Evolutionary conservation across 345 rosid genomes (phyloP), one percentile per base, ranked within the genome.

Genomic region (Luvunga scandens): DNA sequence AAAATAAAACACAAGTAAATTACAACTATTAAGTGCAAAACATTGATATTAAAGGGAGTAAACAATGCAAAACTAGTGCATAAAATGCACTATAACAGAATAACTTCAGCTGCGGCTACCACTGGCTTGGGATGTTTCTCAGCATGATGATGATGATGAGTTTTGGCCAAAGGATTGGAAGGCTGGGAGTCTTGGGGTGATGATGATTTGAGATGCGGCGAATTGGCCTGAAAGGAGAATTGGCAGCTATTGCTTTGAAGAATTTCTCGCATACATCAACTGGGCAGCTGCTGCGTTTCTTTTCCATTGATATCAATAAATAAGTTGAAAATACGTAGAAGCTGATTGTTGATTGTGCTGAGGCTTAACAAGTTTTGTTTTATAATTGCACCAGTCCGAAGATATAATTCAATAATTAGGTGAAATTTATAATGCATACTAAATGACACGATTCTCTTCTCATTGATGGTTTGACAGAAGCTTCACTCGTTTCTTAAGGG

Each of bases 241-340:
- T 71, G 60, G 62, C 69, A 45, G 74, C 65, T 67, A 81, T 62
- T 66, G 84, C 78, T 75, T 66, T 81, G 73, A 69, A 83, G 72
- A 88, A 69, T 63, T 83, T 86, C 71, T 73, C 73, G 64, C 84
- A 86, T 7, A 75, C 75, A 50, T 22, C 66, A 27, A 39, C 25
- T 4, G 88, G 80, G 79, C 79, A 69, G 33, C 73, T 62, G 7
- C 38, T 79, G 45, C 79, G 34, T 38, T 76, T 80, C 75, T 73
- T 79, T 69, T 80, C 89, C 89, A 86, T 81, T 33, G 71, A 42
- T 60, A 21, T 1, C 10, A 45, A 63, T 5, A 9, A 38, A 50
- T 13, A 63, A 48, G 27, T 4, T 5, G 65, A 50, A 9, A 34
- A 45, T 10, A 28, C 18, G 19, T 19, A 18, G 57, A 18, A 53